These are phyloP conservation scores for Coccomyxa sp. DNA, from an alignment of 139 green algal species.

Conservation along the genomic window DNA sequence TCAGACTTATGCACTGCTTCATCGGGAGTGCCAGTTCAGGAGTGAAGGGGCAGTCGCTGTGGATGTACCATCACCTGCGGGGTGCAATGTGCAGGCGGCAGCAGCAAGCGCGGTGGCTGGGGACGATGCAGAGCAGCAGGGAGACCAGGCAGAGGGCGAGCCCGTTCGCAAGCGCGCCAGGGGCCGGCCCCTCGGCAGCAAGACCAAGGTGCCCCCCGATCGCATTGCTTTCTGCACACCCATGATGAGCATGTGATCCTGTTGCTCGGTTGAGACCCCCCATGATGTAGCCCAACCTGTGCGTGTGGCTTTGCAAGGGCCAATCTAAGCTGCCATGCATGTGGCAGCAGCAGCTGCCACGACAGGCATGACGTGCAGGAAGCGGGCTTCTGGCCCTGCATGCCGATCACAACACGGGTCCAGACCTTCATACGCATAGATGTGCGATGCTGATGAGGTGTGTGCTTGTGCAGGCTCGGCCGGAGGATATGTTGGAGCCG, in stretches of 20 bases:
- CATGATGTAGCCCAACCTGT: background rate
- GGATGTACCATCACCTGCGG: background rate
- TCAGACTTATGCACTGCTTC: too few relatives aligned
- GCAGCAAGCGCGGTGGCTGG: background rate
- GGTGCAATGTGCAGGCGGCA: constrained; percentile 13
- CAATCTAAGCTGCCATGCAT: too few relatives aligned
- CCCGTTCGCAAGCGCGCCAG: constrained; percentile 26
- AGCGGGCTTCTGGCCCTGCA: background rate
- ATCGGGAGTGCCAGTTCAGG: too few relatives aligned
- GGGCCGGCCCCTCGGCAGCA: constrained; percentile 38
- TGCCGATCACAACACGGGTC: too few relatives aligned
- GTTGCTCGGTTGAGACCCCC: background rate
- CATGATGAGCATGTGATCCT: background rate
- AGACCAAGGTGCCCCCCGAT: constrained; percentile 10
- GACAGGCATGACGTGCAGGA: background rate
- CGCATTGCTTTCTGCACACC: background rate
- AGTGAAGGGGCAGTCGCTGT: too few relatives aligned
- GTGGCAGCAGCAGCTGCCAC: too few relatives aligned
- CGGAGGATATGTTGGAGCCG: constrained; percentile 20
- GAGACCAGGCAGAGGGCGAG: background rate
- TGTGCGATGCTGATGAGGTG: background rate
- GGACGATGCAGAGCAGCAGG: background rate
- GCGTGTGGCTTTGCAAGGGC: too few relatives aligned
- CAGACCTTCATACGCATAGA: too few relatives aligned
- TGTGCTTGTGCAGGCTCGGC: background rate